Base-by-base conservation (phyloP, 2,329 filamentous ascomycete genomes). In the Zelopaecilomyces penicillatus region DNA sequence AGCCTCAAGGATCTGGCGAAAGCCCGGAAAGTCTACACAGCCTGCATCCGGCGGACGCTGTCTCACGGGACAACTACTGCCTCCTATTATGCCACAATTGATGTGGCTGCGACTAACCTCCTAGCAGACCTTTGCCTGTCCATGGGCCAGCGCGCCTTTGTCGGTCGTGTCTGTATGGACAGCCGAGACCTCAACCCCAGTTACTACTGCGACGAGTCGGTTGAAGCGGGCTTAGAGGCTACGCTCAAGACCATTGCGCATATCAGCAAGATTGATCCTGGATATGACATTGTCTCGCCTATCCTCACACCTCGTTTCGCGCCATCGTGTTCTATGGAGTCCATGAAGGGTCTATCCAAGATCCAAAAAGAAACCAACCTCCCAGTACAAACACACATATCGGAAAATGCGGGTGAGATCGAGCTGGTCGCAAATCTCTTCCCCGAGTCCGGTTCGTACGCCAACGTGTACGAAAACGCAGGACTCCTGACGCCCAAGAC, bases 131-230 rank as follows among this genome's bases (percentile, higher is more conserved):
- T 96, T 12, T 96, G 91, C 58, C 73, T 87, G n/a, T 61, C 68
- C 0, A 69, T 78, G 28, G 93, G 93, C 37, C 93, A 98, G 66
- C 76, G 93, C 43, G 93, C 93, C 5, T 86, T 97, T 52, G 78
- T 98, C 35, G 93, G 93, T 30, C 76, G 93, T 35, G 87, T 94
- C n/a, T 96, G 90, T 70, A 97, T 98, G 93, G 88, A 97, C 62
- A 75, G 76, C 30, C 62, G 64, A 0, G 62, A 67, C 1, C 65
- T 85, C 4, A 83, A 80, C 33, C 90, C 90, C 0, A 74, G 76
- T 1, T 86, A 83, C 68, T 97, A 97, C 67, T 75, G 81, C 26
- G 93, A 98, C 61, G 76, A 76, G 46, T 80, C 76, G 11, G 65
- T 80, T 0, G 75, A 76, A 2, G 68, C 73, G 27, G 74, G 80